These are phyloP conservation scores for Camellia lanceoleosa DNA, from an alignment of 148 eudicot species.

Conservation along the genomic window DNA sequence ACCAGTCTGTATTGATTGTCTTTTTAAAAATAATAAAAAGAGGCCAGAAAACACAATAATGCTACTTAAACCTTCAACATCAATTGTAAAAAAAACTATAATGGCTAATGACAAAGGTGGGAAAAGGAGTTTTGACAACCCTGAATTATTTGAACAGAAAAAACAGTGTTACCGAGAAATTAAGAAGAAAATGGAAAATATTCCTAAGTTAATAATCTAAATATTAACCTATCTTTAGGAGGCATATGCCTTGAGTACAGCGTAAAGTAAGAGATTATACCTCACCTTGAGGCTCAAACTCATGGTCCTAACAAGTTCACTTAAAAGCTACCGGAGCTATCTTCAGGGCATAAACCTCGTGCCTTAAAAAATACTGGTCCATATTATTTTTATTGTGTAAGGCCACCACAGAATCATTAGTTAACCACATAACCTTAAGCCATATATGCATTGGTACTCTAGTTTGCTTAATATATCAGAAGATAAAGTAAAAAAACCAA, in stretches of 20 bases:
- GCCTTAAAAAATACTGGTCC: not conserved
- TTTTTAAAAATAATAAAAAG: not conserved
- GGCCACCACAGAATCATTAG: not conserved
- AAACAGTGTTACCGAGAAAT: not conserved
- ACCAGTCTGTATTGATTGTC: not conserved
- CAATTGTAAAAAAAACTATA: not conserved
- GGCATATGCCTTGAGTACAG: not conserved
- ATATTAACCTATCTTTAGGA: not conserved
- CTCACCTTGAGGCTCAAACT: not conserved
- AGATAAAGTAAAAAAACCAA: not conserved
- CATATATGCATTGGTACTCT: not conserved
- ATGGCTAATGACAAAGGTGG: not conserved
- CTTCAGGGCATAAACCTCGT: not conserved
- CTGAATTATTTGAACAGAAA: not conserved
- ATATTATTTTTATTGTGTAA: not conserved
- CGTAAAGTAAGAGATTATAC: not conserved
- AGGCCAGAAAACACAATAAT: not conserved
- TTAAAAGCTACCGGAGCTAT: not conserved
- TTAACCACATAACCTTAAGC: not conserved
- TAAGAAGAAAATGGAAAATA: not conserved
- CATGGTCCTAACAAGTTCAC: not conserved
- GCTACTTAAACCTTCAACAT: not conserved
- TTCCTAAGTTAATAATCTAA: not conserved
- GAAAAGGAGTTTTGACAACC: not conserved
- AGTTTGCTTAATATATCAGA: not conserved